Evolutionary conservation across 2,329 filamentous ascomycete genomes (phyloP).

Genomic region (Calonectria leucothoes): DNA sequence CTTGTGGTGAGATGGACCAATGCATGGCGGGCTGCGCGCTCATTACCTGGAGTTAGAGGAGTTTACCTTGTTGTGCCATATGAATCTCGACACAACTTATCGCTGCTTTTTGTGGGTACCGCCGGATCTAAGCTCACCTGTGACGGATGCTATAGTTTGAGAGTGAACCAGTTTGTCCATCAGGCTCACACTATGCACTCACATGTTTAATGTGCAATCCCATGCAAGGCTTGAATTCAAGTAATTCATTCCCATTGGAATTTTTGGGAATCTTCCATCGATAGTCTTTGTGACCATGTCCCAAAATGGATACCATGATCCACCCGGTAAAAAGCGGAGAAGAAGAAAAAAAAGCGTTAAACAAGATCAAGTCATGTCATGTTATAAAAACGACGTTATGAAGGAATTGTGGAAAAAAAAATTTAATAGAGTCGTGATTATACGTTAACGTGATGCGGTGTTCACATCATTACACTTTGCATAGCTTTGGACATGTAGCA

Average conservation of each 20-base stretch:
- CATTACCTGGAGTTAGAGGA: conserved; percentile 44
- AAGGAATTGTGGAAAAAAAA: not conserved
- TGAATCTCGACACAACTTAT: not conserved
- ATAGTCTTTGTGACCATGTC: not conserved
- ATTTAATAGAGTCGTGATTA: not conserved
- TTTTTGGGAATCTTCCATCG: not conserved
- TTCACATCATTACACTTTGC: conserved; percentile 40
- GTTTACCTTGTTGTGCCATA: conserved; percentile 36
- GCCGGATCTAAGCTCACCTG: not conserved
- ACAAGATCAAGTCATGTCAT: not conserved
- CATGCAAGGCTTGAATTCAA: not conserved
- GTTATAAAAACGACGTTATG: no score
- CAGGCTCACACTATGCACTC: not conserved
- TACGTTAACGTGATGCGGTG: conserved; percentile 8
- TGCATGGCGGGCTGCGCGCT: conserved; percentile 44
- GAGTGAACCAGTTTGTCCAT: not conserved
- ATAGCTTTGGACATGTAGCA: conserved; percentile 30
- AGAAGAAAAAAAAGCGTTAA: not conserved
- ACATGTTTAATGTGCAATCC: not conserved
- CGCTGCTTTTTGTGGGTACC: conserved; percentile 8
- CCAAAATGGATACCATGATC: not conserved
- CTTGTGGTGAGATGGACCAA: conserved; percentile 18
- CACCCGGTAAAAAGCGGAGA: not conserved
- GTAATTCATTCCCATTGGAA: not conserved
- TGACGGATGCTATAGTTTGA: not conserved